Conservation (phyloP, 1,284 basidiomycete genomes). For the Ganoderma sp. region DNA sequence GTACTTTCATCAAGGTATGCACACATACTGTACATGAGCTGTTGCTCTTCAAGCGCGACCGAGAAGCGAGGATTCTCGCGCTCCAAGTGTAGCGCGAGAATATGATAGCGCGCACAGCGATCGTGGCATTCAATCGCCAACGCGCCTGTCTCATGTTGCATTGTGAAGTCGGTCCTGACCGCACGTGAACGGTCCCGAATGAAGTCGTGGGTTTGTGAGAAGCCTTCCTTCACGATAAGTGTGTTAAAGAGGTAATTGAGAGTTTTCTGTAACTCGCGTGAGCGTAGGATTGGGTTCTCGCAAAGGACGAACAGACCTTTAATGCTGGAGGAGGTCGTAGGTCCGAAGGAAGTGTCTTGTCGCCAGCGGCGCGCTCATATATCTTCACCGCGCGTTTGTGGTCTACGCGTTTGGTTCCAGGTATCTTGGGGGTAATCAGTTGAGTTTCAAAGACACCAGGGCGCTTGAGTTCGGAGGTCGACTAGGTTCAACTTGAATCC, state of each 20-base stretch:
- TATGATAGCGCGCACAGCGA: constrained; percentile 93
- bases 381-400: constrained; percentile 91
- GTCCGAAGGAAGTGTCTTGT: constrained; percentile 91
- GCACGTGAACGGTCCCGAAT: constrained; percentile 92
- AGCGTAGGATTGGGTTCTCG: neutral
- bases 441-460: constrained; percentile 12
- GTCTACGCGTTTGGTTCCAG: constrained; percentile 80
- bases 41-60: constrained; percentile 82
- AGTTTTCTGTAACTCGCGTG: constrained; percentile 61
- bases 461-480: constrained; percentile 20
- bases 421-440: constrained; percentile 59
- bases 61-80: constrained; percentile 68
- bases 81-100: constrained; percentile 83
- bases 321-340: constrained; percentile 87
- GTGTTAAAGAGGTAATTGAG: constrained; percentile 92
- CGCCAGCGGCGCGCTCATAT: constrained; percentile 94
- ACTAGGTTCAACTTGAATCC: constrained; percentile 12
- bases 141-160: constrained; percentile 83
- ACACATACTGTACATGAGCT: constrained; percentile 84
- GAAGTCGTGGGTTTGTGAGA: constrained; percentile 80
- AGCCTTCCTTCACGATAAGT: constrained; percentile 72
- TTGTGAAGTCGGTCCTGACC: constrained; percentile 93
- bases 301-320: constrained; percentile 54
- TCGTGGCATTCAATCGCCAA: constrained; percentile 91
- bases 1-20: neutral